Evolutionary conservation across 1,284 basidiomycete species (phyloP).

Genomic region (Naganishia albida): DNA sequence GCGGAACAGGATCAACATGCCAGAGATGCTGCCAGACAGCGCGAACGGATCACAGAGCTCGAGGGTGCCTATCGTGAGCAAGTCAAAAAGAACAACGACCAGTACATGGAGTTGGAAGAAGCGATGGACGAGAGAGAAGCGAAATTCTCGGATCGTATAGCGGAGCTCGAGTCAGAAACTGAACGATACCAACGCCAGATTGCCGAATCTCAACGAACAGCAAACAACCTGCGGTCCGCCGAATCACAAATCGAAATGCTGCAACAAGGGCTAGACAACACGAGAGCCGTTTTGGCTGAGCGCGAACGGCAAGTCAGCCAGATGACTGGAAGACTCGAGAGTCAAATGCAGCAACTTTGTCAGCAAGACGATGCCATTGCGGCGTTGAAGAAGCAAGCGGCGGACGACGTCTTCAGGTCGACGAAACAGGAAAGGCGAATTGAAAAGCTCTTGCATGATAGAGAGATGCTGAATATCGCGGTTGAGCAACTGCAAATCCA

Average conservation of each 20-base stretch:
- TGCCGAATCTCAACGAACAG: neutral
- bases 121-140: constrained; percentile 25
- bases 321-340: neutral
- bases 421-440: constrained; percentile 27
- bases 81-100: constrained; percentile 12
- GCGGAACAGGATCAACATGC: neutral
- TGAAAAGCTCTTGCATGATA: constrained; percentile 16
- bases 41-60: constrained; percentile 8
- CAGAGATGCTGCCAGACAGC: neutral
- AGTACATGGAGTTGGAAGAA: constrained; percentile 22
- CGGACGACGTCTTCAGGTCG: constrained; percentile 18
- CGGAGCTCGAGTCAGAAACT: neutral
- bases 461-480: constrained; percentile 24
- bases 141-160: constrained; percentile 12
- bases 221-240: neutral
- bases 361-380: constrained; percentile 5
- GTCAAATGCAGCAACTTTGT: neutral
- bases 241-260: neutral
- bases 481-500: constrained; percentile 28
- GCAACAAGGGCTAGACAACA: neutral
- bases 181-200: neutral
- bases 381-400: constrained; percentile 8
- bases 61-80: constrained; percentile 13
- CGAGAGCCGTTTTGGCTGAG: neutral
- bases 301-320: neutral